phyloP scores from a whole-genome alignment of 2,329 filamentous ascomycete genomes.

The Sporothrix mexicana region DNA sequence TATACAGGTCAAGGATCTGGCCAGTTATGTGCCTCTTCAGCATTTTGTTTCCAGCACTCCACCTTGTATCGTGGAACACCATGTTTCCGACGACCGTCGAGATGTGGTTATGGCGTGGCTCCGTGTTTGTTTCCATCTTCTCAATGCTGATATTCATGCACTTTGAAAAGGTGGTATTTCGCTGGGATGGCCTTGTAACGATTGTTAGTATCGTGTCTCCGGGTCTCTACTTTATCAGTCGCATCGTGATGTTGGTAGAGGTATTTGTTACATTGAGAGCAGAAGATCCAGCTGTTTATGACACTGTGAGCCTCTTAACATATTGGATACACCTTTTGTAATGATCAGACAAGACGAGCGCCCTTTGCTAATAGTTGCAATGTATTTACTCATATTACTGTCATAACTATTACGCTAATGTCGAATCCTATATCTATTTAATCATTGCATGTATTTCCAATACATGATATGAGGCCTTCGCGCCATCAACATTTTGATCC shows the following conservation, averaged over 20 bases:
- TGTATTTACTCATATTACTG: too few species aligned
- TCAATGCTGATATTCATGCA: conserved; percentile 23
- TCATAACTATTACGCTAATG: too few species aligned
- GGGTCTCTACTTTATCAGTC: conserved; percentile 16
- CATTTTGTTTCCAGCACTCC: conserved; percentile 10
- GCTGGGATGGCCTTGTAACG: conserved; percentile 11
- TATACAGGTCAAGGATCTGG: conserved; percentile 19
- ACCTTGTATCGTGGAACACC: conserved; percentile 11
- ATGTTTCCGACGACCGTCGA: not conserved
- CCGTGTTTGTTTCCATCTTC: conserved; percentile 11
- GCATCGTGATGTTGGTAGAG: conserved; percentile 15
- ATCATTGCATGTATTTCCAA: too few species aligned
- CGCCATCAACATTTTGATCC: too few species aligned
- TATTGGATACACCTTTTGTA: conserved; percentile 20
- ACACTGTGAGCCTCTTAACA: not conserved
- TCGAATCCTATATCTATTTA: too few species aligned
- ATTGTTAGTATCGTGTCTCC: conserved; percentile 16
- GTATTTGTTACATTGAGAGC: conserved; percentile 22
- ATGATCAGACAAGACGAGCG: not conserved
- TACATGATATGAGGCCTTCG: too few species aligned
- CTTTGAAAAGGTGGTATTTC: conserved; percentile 22
- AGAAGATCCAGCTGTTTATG: conserved; percentile 20
- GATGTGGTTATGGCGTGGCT: conserved; percentile 20
- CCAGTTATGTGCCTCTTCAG: conserved; percentile 16
- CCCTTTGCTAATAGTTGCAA: too few species aligned